Base-by-base conservation (phyloP, 176 grass and related monocot genomes). In the Typha latifolia region DNA sequence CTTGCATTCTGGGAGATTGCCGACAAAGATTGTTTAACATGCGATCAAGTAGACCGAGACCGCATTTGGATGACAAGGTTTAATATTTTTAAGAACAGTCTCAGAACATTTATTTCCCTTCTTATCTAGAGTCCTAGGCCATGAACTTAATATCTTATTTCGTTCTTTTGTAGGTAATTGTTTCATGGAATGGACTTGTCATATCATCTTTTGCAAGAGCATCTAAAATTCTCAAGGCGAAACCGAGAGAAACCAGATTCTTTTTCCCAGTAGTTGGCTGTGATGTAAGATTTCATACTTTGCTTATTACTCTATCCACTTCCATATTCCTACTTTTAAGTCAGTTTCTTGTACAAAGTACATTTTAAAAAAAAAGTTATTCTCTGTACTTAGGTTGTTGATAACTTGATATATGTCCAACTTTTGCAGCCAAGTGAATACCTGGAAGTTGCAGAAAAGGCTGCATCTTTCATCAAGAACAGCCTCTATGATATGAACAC, bases 51-150 rank as follows among this genome's bases (percentile, higher is more conserved):
- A 82, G 88, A 57, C 88, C 93, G 79, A 87, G 78, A 56, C 93
- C 93, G 49, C 88, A 97, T 84, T 78, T 92, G 80, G 93, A 97
- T 56, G 93, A 89, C 47, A 97, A 97, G 93, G 93, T 95, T 69
- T 51, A 4, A 18, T 3, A 0, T 37, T 37, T 37, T 37, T 37
- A 6, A 37, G 34, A 37, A 6, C 6, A 4, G 4, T 57, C 13
- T 20, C 18, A 57, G 66, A 18, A 51, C 83, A 19, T 49, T 52
- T 16, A 10, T 59, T n/a, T 71, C 49, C 62, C 49, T 70, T 22
- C 64, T 15, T 50, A 1, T 77, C 15, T 51, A 5, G 24, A 26
- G 24, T 26, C 24, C 24, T 26, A 26, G 2, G 24, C 24, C 2
- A 26, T 26, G 24, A 26, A 26, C 24, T 26, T 26, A 26, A 26